Percentiles rank a stretch among this genome's conserved stretches.
Conservation (phyloP, 2,329 filamentous ascomycete species). For the Metarhizium anisopliae region DNA sequence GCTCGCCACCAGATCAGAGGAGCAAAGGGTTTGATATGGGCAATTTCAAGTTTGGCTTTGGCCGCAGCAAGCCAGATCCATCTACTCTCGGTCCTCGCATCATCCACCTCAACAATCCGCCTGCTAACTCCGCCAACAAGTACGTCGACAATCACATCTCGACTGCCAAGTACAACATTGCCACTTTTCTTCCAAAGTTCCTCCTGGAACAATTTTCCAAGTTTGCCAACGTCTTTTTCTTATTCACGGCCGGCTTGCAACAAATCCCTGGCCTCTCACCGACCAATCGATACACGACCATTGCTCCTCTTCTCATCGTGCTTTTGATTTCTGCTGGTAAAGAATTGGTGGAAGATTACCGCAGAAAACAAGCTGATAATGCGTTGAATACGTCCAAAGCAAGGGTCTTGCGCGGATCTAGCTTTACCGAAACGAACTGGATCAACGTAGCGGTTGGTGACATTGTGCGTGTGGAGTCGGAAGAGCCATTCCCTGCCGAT, state of each 20-base stretch:
- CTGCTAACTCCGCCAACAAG: constrained; percentile 80
- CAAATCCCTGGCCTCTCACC: constrained; percentile 93
- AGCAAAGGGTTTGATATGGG: constrained; percentile 56
- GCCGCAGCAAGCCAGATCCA: constrained; percentile 74
- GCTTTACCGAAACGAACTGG: constrained; percentile 84
- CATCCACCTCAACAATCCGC: constrained; percentile 93
- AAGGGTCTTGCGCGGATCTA: constrained; percentile 71
- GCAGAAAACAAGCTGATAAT: constrained; percentile 78
- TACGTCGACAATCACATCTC: constrained; percentile 96
- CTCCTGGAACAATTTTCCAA: constrained; percentile 98
- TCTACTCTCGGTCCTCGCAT: constrained; percentile 84
- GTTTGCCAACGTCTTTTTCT: constrained; percentile 98
- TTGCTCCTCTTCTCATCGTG: constrained; percentile 85
- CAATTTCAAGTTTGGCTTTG: constrained; percentile 90
- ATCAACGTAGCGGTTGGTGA: constrained; percentile 89
- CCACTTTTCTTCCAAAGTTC: constrained; percentile 94
- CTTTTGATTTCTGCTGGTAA: constrained; percentile 92
- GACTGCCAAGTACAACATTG: constrained; percentile 91
- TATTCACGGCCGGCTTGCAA: constrained; percentile 90
- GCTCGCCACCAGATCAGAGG: constrained; percentile 31
- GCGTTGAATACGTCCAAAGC: constrained; percentile 83
- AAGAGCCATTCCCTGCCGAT: constrained; percentile 91
- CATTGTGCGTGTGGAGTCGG: constrained; percentile 85
- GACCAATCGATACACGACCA: constrained; percentile 92
- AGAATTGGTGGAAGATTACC: constrained; percentile 87